Evolutionary conservation across 2,329 filamentous ascomycete species (phyloP), one percentile per base, ranked within the genome.

Genomic region (Diaporthe sp.): DNA sequence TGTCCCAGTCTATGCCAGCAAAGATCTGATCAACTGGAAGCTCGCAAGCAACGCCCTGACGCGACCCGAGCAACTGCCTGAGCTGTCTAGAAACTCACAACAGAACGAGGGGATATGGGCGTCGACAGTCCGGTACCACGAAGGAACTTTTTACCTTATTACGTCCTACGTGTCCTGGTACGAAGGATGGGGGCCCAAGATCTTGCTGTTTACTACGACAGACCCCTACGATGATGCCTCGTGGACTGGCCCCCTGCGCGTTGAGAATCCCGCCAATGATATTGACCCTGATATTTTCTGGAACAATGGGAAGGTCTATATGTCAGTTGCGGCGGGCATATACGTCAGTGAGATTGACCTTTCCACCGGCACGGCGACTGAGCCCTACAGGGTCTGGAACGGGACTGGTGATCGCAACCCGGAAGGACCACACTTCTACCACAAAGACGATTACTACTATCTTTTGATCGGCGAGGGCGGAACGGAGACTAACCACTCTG

Each of bases 391-490:
- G 25, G 74, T 88, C 44, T 87, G 88, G 81, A 86, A 86, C 37
- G 88, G 88, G 3, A 87, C 84, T 1, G 85, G 85, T 0, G 85
- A 80, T 69, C 72, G 84, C 77, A 78, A 86, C 80, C 79, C 87
- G 0, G 87, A 88, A 75, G 86, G 86, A 2, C 85, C 86, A 2
- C 85, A 87, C 68, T 81, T 87, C 19, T 85, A 84, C 76, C 85
- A 84, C 75, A 83, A 82, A n/a, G 85, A 84, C 28, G 81, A 79
- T 0, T 88, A 82, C 69, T 88, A 86, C 75, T 88, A 88, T 70
- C 81, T 88, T 25, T 82, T 88, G 71, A 87, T 86, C 6, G 85
- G 84, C 0, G 84, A 86, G 74, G 87, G 87, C 0, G 88, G 88
- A 1, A 89, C 88, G 1, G 82, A 80, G 57, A 79, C 78, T 0